Base-by-base conservation (phyloP, 1,284 basidiomycete genomes). In the Xerocomus amazonicus region DNA sequence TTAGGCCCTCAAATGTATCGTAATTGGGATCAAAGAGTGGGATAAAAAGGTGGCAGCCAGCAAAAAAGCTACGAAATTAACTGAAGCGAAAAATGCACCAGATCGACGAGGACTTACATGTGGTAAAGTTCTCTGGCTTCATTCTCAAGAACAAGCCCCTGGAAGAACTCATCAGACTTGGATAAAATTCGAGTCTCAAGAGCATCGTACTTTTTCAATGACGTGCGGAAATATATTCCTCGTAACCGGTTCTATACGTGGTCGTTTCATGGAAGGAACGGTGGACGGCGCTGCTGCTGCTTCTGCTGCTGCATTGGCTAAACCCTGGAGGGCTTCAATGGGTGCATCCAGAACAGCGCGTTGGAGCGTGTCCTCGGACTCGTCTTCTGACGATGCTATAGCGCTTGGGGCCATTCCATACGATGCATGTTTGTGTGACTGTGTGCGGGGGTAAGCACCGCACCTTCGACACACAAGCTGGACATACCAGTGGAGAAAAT, bases 1-100 rank as follows among this genome's bases (percentile, higher is more conserved):
- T 86, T 55, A 92, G 78, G 56, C 84, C 84, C 66, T 95, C 92
- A 71, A 91, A 94, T 2, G 89, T 90, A 75, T 97, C 92, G 68
- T 92, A 94, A 50, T 77, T 75, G 28, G 90, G 87, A 71, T 95
- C 92, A 74, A 93, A 95, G 45, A 95, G 77, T 36, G 92, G 92
- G 53, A 96, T 92, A 74, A 96, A 96, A 65, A 95, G 81, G 73
- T 96, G 90, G 70, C 92, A 96, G 48, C 93, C 93, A 49, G 88
- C 86, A 74, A 96, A 96, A 77, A 97, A 97, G 61, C 91, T 94
- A 72, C 65, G 56, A 59, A 52, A 58, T 64, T 54, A 58, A 52
- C 28, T 48, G 43, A 35, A 52, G 47, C 44, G 6, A 54, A 23
- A 23, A 39, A 43, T 31, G 43, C 10, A 14, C 12, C 19, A 43